Evolutionary conservation across 805 yeast genomes (phyloP).

Genomic region (Tetrapisispora pingtungensis): DNA sequence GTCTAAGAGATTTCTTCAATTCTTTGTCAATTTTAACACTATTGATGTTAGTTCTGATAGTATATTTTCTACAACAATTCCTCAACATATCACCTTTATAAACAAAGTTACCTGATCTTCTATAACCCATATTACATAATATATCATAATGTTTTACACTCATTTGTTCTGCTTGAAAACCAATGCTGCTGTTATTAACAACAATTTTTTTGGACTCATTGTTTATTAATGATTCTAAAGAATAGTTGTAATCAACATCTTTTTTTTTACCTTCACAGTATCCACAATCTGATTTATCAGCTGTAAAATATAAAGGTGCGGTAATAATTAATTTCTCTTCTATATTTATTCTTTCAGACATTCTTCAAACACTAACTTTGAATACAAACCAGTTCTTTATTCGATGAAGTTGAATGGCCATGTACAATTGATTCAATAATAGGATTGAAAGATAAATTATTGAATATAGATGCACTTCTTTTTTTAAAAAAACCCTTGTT

Average conservation of each 20-base stretch:
- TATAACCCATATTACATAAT: slow-evolving; percentile 61
- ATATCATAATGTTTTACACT: slow-evolving; percentile 47
- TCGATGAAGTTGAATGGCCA: no score
- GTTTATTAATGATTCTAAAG: slow-evolving; percentile 31
- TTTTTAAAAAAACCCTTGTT: no score
- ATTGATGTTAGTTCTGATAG: slow-evolving; percentile 53
- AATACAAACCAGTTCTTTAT: no score
- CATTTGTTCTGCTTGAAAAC: slow-evolving; percentile 37
- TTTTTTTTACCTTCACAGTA: slow-evolving; percentile 53
- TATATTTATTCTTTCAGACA: not conserved
- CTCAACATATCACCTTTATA: slow-evolving; percentile 59
- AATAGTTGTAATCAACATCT: slow-evolving; percentile 29
- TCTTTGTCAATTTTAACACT: slow-evolving; percentile 49
- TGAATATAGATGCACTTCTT: no score
- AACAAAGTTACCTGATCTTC: slow-evolving; percentile 65
- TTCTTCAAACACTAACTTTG: no score
- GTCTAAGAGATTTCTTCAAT: slow-evolving; percentile 52
- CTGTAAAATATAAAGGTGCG: slow-evolving; percentile 36
- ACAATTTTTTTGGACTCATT: slow-evolving; percentile 4
- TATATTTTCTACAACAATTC: slow-evolving; percentile 70
- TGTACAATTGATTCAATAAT: no score
- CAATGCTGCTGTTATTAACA: slow-evolving; percentile 25
- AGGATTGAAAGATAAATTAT: no score
- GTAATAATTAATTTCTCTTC: slow-evolving; percentile 31
- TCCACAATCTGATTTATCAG: slow-evolving; percentile 46